phyloP scores from a whole-genome alignment of 495 filamentous ascomycete species.

The Neurospora sp. region DNA sequence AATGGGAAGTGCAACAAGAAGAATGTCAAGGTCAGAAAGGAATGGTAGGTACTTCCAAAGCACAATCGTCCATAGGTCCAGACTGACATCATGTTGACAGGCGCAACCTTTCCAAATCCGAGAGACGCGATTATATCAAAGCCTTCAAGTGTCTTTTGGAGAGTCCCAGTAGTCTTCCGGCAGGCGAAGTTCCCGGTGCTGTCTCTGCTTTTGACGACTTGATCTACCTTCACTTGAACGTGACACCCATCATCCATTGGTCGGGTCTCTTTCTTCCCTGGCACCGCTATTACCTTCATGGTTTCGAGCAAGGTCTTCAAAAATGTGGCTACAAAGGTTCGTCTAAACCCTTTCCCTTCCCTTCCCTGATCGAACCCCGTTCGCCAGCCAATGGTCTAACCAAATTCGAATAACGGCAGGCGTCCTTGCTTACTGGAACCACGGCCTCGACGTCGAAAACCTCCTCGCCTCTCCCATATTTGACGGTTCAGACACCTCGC shows the following conservation, averaged over 20 bases:
- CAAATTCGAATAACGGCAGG: not conserved
- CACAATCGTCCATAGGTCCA: not conserved
- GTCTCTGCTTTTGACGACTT: conserved; percentile 53
- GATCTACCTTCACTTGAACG: conserved; percentile 53
- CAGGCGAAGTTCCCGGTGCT: conserved; percentile 20
- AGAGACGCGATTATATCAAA: conserved; percentile 51
- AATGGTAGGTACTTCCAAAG: conserved; percentile 9
- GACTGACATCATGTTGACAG: conserved; percentile 17
- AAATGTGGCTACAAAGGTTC: conserved; percentile 59
- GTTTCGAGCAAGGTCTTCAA: conserved; percentile 55
- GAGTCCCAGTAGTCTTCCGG: conserved; percentile 33
- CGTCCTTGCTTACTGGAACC: conserved; percentile 50
- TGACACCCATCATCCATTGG: conserved; percentile 50
- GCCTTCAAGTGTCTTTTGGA: conserved; percentile 54
- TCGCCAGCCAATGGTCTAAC: not conserved
- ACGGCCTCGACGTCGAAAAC: conserved; percentile 40
- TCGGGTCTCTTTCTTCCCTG: conserved; percentile 61
- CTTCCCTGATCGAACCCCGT: not conserved
- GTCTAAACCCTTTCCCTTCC: not conserved
- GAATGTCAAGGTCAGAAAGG: conserved; percentile 20
- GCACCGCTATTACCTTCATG: conserved; percentile 58
- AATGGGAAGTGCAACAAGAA: conserved; percentile 7
- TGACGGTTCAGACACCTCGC: conserved; percentile 48
- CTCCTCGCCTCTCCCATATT: conserved; percentile 49
- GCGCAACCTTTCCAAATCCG: conserved; percentile 30